These are phyloP conservation scores for Ganoderma lingzhi DNA, from an alignment of 1,284 basidiomycete genomes.

Conservation along the genomic window DNA sequence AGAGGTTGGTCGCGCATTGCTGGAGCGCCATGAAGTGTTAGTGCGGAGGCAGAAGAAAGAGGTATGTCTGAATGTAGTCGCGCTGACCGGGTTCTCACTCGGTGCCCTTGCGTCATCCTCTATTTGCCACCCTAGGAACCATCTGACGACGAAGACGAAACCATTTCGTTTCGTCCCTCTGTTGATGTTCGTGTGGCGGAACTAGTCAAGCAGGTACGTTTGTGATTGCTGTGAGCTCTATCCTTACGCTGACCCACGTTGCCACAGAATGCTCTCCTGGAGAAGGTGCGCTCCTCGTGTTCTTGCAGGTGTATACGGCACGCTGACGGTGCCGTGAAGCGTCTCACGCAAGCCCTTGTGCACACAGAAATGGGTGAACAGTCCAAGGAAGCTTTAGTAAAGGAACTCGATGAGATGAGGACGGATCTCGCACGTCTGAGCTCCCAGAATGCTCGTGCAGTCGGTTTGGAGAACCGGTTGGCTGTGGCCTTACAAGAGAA, in stretches of 20 bases:
- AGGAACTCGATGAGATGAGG: slow-evolving; percentile 84
- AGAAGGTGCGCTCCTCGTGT: slow-evolving; percentile 60
- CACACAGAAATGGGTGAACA: slow-evolving; percentile 86
- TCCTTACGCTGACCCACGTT: not conserved
- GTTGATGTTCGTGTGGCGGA: slow-evolving; percentile 50
- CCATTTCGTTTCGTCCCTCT: slow-evolving; percentile 20
- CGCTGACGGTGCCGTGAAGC: slow-evolving; percentile 49
- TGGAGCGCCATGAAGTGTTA: slow-evolving; percentile 89
- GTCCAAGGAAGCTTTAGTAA: slow-evolving; percentile 77
- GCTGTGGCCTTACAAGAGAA: slow-evolving; percentile 70
- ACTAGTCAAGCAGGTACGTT: slow-evolving; percentile 40
- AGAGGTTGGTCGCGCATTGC: slow-evolving; percentile 93
- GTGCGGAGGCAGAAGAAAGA: slow-evolving; percentile 64
- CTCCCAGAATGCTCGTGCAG: slow-evolving; percentile 71
- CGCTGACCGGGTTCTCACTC: not conserved
- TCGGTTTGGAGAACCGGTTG: slow-evolving; percentile 77
- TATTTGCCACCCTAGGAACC: not conserved
- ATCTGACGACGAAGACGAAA: slow-evolving; percentile 20
- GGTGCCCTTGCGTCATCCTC: not conserved
- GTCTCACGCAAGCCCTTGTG: slow-evolving; percentile 82
- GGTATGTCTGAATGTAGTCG: slow-evolving; percentile 50
- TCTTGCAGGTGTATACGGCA: not conserved
- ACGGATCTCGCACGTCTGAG: slow-evolving; percentile 73
- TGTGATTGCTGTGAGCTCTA: not conserved
- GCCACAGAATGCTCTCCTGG: slow-evolving; percentile 65